Base-by-base conservation (phyloP, 805 yeast genomes). In the Debaryomyces castellii region DNA sequence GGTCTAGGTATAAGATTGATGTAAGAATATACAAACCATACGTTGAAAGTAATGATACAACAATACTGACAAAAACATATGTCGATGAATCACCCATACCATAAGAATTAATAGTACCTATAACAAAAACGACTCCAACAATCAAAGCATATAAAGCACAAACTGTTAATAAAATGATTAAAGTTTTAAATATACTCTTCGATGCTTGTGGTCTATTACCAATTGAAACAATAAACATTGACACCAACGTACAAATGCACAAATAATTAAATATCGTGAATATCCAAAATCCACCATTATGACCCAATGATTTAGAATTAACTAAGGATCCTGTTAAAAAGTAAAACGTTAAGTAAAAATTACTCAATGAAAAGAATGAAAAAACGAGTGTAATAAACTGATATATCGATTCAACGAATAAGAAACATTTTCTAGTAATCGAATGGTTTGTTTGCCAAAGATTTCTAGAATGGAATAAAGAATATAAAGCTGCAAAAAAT, bases 171-270 rank as follows among this genome's bases (percentile, higher is more conserved):
- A 89, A 66, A 2, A 84, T 71, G 67, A 94, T 88, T 27, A 91
- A 77, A 0, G 77, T 67, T 57, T 88, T 74, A 67, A 90, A 94
- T 41, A 92, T 66, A 43, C 79, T 83, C 46, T 83, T 84, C 0
- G 97, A 92, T 27, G 99, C 99, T 57, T 94, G 98, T 2, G 99
- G 99, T 58, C 98, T 79, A 61, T 94, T 94, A 52, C 99, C 99
- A 80, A 94, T 87, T 0, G 97, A 90, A 30, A 91, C 87, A 53
- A 94, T 85, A 59, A 94, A 87, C 66, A 90, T 84, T n/a, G 95
- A 81, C 10, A 94, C 83, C 55, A 94, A 75, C 16, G 87, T 85
- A 62, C 95, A 83, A 44, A 90, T 77, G 58, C 92, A 82, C 49
- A 89, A 68, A 63, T 94, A 91, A 64, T 90, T 89, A 81, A 94